A percentile compares a stretch with the other conserved stretches of the same genome.
These are phyloP conservation scores for Sarcomyxa edulis DNA, from an alignment of 768 basidiomycete species.

Conservation along the genomic window DNA sequence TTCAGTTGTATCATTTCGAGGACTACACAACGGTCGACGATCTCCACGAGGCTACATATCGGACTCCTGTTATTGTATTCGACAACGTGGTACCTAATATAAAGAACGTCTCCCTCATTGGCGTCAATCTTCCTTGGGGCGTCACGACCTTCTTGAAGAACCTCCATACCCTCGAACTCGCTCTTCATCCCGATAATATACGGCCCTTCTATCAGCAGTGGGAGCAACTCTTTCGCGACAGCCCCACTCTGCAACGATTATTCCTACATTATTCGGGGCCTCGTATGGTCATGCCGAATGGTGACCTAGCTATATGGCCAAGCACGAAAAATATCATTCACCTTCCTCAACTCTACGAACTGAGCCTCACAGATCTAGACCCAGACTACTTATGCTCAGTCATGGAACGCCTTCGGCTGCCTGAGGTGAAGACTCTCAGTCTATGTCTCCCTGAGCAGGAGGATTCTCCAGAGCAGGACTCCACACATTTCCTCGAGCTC, in stretches of 20 bases:
- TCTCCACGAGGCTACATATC: slow-evolving; percentile 50
- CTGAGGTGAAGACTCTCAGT: slow-evolving; percentile 36
- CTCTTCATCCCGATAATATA: slow-evolving; percentile 54
- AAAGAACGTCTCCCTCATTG: slow-evolving; percentile 54
- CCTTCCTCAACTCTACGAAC: slow-evolving; percentile 33
- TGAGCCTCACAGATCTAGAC: slow-evolving; percentile 52
- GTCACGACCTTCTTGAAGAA: slow-evolving; percentile 42
- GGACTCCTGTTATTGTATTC: slow-evolving; percentile 55
- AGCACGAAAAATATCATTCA: slow-evolving; percentile 24
- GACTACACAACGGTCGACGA: slow-evolving; percentile 46
- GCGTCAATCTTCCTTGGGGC: slow-evolving; percentile 61
- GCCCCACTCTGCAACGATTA: slow-evolving; percentile 41
- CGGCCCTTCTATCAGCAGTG: slow-evolving; percentile 51
- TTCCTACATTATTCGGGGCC: slow-evolving; percentile 60
- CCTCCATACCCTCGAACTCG: slow-evolving; percentile 49
- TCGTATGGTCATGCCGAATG: slow-evolving; percentile 17
- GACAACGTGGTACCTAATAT: slow-evolving; percentile 44
- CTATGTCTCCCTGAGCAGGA: slow-evolving; percentile 51
- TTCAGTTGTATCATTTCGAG: slow-evolving; percentile 55
- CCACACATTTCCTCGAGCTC: slow-evolving; percentile 38
- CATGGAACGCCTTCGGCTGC: slow-evolving; percentile 40
- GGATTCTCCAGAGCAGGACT: slow-evolving; percentile 52
- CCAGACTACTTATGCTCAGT: slow-evolving; percentile 45
- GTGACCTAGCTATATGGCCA: slow-evolving; percentile 33
- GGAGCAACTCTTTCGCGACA: slow-evolving; percentile 46